These are phyloP conservation scores for Amniculicola lignicola DNA, from an alignment of 495 filamentous ascomycete genomes.

Conservation along the genomic window DNA sequence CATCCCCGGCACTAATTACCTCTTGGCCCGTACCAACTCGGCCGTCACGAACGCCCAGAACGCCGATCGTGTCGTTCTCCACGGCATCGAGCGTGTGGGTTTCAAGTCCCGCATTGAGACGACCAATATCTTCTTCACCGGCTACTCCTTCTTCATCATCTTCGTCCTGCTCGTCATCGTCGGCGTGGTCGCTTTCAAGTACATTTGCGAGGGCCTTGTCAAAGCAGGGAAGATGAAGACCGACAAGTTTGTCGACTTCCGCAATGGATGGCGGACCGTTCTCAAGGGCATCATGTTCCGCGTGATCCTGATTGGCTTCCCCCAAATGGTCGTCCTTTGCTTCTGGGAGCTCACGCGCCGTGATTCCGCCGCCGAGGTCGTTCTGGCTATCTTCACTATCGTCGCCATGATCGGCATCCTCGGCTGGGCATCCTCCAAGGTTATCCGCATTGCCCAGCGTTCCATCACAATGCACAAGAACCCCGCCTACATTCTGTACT, in stretches of 20 bases:
- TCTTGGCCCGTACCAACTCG: conserved; percentile 52
- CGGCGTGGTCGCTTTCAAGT: conserved; percentile 76
- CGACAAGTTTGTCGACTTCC: conserved; percentile 91
- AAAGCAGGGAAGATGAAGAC: conserved; percentile 74
- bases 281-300: conserved; percentile 91
- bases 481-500: conserved; percentile 95
- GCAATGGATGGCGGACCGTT: conserved; percentile 83
- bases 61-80: conserved; percentile 62
- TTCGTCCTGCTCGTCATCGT: conserved; percentile 72
- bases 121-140: conserved; percentile 93
- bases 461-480: conserved; percentile 92
- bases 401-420: conserved; percentile 75
- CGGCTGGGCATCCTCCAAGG: conserved; percentile 85
- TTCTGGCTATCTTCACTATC: conserved; percentile 86
- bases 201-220: conserved; percentile 66
- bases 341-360: conserved; percentile 88
- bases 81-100: conserved; percentile 84
- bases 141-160: conserved; percentile 82
- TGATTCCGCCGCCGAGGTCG: conserved; percentile 84
- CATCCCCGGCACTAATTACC: too few relatives aligned
- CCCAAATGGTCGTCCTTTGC: conserved; percentile 86
- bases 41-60: conserved; percentile 43
- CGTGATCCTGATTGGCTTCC: conserved; percentile 85
- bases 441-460: conserved; percentile 81
- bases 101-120: conserved; percentile 81